Conservation (phyloP, 2,329 filamentous ascomycete species). For the Tolypocladium sp. region DNA sequence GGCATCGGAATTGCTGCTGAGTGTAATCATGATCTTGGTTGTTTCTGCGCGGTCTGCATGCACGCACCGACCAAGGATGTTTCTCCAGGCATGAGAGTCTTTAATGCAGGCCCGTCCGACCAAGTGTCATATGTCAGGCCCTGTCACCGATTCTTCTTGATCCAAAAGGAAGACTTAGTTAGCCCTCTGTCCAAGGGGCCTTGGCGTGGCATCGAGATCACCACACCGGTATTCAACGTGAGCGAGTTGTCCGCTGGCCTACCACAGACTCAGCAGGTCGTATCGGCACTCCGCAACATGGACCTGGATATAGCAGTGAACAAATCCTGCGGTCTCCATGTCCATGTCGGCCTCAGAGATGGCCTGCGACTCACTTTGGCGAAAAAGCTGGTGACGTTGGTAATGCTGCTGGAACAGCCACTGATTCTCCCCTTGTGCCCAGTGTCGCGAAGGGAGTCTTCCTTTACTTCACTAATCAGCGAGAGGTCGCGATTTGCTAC, state of each 20-base stretch:
- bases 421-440: slow-evolving; percentile 1
- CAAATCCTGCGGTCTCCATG: slow-evolving; percentile 13
- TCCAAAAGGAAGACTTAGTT: slow-evolving; percentile 7
- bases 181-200: neutral
- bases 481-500: neutral
- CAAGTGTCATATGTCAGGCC: neutral
- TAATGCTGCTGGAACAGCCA: slow-evolving; percentile 10
- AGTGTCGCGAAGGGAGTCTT: neutral
- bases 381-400: slow-evolving; percentile 12
- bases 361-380: slow-evolving; percentile 13
- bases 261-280: neutral
- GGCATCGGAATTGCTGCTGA: neutral
- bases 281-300: slow-evolving; percentile 5
- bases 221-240: slow-evolving; percentile 8
- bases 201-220: slow-evolving; percentile 11
- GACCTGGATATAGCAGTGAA: slow-evolving; percentile 1
- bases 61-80: neutral
- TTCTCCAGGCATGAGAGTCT: neutral
- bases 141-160: slow-evolving; percentile 4
- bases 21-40: neutral
- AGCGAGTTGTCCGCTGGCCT: slow-evolving; percentile 10
- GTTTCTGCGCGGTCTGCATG: neutral
- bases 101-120: neutral
- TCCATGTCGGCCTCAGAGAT: slow-evolving; percentile 12
- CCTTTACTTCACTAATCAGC: neutral